Percentiles rank a stretch among this genome's conserved stretches.
Evolutionary conservation across 2,329 filamentous ascomycete genomes (phyloP).

Genomic region (Didymella sp.): DNA sequence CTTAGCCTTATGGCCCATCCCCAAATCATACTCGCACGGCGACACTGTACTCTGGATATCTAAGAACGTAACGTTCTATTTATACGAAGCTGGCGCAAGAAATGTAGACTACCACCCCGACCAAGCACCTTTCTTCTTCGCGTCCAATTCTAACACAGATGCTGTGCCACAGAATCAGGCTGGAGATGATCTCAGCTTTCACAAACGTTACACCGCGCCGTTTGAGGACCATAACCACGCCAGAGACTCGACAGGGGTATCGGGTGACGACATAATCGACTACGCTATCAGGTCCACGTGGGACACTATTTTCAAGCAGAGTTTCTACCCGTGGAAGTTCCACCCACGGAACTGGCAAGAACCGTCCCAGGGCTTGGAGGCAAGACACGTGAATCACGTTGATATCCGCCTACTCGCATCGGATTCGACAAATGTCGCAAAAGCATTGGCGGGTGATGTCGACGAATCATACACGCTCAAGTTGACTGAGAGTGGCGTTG

Average conservation of each 20-base stretch:
- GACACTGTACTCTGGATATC: conserved; percentile 51
- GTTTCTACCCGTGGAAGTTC: conserved; percentile 81
- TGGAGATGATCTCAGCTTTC: conserved; percentile 12
- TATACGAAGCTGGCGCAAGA: conserved; percentile 46
- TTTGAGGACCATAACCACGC: conserved; percentile 4
- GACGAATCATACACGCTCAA: conserved; percentile 79
- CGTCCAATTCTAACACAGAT: conserved; percentile 30
- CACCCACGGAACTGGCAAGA: conserved; percentile 69
- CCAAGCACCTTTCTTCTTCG: conserved; percentile 24
- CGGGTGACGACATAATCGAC: conserved; percentile 59
- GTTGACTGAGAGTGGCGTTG: conserved; percentile 64
- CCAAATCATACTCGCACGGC: conserved; percentile 48
- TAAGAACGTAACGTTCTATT: conserved; percentile 46
- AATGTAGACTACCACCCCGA: conserved; percentile 34
- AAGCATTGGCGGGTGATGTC: conserved; percentile 67
- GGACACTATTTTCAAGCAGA: conserved; percentile 69
- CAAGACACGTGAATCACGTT: conserved; percentile 65
- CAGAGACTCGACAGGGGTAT: conserved; percentile 32
- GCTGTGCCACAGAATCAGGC: conserved; percentile 20
- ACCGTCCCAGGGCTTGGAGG: conserved; percentile 56
- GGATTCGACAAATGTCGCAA: conserved; percentile 63
- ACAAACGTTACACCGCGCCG: conserved; percentile 19
- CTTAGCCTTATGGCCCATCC: conserved; percentile 54
- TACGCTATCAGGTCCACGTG: conserved; percentile 63
- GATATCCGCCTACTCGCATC: conserved; percentile 65